Evolutionary conservation across 371 early-diverging fungal species (phyloP).

Genomic region (Phascolomyces articulosus): DNA sequence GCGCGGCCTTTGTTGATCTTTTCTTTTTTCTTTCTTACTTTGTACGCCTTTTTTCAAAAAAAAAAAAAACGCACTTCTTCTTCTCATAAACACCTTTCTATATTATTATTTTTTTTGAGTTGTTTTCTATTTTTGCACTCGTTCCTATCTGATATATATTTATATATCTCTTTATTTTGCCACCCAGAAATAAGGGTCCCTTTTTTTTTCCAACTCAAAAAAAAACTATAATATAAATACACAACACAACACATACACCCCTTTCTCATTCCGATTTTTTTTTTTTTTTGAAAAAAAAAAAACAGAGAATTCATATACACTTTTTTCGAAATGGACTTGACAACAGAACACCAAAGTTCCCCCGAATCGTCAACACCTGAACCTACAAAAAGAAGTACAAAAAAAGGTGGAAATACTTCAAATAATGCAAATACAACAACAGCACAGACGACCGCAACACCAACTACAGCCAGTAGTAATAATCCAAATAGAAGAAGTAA

Average conservation of each 20-base stretch:
- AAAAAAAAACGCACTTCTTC: background rate
- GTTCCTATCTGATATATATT: background rate
- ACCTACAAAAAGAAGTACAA: conserved; percentile 2
- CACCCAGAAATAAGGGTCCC: conserved; percentile 6
- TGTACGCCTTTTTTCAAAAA: background rate
- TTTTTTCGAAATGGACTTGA: conserved; percentile 1
- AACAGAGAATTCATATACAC: background rate
- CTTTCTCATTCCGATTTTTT: background rate
- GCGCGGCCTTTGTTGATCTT: conserved; percentile 5
- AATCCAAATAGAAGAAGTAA: conserved; percentile 41
- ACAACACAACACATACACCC: too few relatives aligned
- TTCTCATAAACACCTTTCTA: background rate
- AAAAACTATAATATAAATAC: conserved; percentile 4
- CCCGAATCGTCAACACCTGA: conserved; percentile 18
- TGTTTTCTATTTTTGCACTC: background rate
- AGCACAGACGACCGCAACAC: background rate
- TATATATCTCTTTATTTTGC: background rate
- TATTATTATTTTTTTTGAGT: background rate
- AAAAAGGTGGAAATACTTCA: background rate
- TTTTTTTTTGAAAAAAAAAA: too few relatives aligned
- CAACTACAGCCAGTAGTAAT: background rate
- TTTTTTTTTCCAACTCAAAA: background rate
- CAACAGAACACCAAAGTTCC: conserved; percentile 13
- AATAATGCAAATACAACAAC: background rate
- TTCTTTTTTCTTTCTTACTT: conserved; percentile 3